These are phyloP conservation scores for Podaxis mareebaensis DNA, from an alignment of 768 basidiomycete genomes.

Conservation along the genomic window DNA sequence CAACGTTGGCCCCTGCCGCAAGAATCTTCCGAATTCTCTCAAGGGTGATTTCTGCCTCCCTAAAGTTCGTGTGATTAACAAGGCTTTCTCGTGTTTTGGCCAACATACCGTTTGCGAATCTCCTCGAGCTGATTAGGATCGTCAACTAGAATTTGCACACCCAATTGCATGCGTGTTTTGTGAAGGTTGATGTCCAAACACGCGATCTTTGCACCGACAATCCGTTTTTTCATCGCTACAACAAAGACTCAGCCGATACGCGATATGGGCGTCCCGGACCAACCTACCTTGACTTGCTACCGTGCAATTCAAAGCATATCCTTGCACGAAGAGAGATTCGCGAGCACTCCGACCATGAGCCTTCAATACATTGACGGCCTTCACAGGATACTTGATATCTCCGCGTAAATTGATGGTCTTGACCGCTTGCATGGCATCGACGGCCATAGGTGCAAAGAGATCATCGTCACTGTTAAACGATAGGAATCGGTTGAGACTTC, in stretches of 20 bases:
- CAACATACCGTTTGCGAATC: slow-evolving; percentile 82
- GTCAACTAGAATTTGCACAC: slow-evolving; percentile 95
- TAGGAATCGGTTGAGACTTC: not conserved
- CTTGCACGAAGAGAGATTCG: slow-evolving; percentile 92
- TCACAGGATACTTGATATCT: slow-evolving; percentile 98
- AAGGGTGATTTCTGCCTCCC: slow-evolving; percentile 94
- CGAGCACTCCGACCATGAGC: slow-evolving; percentile 95
- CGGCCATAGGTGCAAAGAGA: slow-evolving; percentile 97
- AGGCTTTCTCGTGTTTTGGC: not conserved
- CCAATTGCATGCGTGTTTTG: slow-evolving; percentile 96
- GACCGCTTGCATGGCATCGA: slow-evolving; percentile 97
- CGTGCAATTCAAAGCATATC: slow-evolving; percentile 97
- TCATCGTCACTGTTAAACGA: slow-evolving; percentile 79
- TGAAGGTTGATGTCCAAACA: slow-evolving; percentile 98
- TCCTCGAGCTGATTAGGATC: slow-evolving; percentile 96
- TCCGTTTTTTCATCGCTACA: slow-evolving; percentile 95
- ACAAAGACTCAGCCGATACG: not conserved
- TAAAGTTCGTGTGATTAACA: slow-evolving; percentile 30
- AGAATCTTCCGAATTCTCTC: slow-evolving; percentile 96
- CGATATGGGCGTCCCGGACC: not conserved
- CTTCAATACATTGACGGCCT: slow-evolving; percentile 97
- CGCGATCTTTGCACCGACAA: slow-evolving; percentile 93
- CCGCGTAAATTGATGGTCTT: slow-evolving; percentile 92
- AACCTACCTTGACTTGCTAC: slow-evolving; percentile 93
- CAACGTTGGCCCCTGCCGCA: slow-evolving; percentile 93